These are phyloP conservation scores for Litsea cubeba DNA, from an alignment of 164 flowering plant species.

Conservation along the genomic window DNA sequence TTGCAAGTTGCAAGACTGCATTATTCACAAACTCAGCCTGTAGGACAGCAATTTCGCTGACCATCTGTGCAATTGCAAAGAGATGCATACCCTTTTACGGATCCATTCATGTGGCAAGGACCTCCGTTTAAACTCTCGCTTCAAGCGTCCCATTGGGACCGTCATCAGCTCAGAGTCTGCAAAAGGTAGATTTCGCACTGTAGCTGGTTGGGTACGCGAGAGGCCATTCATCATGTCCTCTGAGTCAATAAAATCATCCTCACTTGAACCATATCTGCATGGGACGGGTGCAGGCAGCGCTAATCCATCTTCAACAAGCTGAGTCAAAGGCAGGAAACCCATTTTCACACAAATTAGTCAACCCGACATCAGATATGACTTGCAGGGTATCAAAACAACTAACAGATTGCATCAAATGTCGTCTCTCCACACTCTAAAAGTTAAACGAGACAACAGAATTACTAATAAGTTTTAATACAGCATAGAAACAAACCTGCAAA, in stretches of 20 bases:
- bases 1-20: no score
- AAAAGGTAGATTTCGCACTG: slow-evolving; percentile 36
- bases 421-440: not conserved
- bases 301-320: slow-evolving; percentile 80
- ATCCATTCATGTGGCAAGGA: slow-evolving; percentile 58
- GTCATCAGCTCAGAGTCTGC: slow-evolving; percentile 43
- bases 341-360: not conserved
- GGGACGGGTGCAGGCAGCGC: slow-evolving; percentile 51
- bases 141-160: slow-evolving; percentile 38
- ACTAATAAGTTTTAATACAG: no score
- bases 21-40: no score
- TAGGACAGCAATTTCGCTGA: no score
- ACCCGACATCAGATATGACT: not conserved
- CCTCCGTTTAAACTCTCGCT: slow-evolving; percentile 60
- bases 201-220: slow-evolving; percentile 36
- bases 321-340: slow-evolving; percentile 35
- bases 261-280: slow-evolving; percentile 63
- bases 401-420: not conserved
- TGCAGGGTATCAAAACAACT: not conserved
- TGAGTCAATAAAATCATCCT: slow-evolving; percentile 80
- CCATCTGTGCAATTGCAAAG: no score
- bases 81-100: slow-evolving; percentile 58
- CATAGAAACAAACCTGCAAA: not conserved
- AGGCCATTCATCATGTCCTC: slow-evolving; percentile 57
- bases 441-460: no score